Evolutionary conservation across 2,329 filamentous ascomycete genomes (phyloP).

Genomic region (Aurifilum marmelostoma): DNA sequence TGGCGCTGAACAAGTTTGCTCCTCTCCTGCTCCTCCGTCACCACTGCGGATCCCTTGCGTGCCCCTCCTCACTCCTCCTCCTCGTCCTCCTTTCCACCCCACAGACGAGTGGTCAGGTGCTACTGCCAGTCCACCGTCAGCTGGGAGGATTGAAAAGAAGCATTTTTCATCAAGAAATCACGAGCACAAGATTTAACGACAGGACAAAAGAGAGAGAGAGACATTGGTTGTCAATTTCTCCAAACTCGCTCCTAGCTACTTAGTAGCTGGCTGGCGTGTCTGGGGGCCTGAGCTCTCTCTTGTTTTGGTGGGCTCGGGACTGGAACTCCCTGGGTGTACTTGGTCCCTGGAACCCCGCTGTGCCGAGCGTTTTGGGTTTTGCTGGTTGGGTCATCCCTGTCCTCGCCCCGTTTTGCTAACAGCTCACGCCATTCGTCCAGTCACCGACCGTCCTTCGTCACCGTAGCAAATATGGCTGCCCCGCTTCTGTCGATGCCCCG

Average conservation of each 20-base stretch:
- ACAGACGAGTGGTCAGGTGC: not conserved
- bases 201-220: not conserved
- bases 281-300: not conserved
- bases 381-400: constrained; percentile 30
- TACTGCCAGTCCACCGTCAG: not conserved
- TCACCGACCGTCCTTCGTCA: constrained; percentile 9
- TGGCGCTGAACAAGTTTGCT: constrained; percentile 8
- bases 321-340: not conserved
- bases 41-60: not conserved
- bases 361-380: constrained; percentile 19
- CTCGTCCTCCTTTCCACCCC: not conserved
- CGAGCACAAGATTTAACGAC: too few relatives aligned
- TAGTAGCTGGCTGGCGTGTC: not conserved
- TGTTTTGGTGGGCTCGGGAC: constrained; percentile 5
- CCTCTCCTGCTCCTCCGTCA: not conserved
- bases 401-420: constrained; percentile 28
- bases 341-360: constrained; percentile 6
- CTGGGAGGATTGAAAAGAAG: not conserved
- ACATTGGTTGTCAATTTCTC: not conserved
- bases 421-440: constrained; percentile 29
- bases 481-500: constrained; percentile 40
- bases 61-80: not conserved
- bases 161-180: not conserved
- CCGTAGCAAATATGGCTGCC: constrained; percentile 39
- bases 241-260: not conserved